Evolutionary conservation across 352 stramenopile genomes (phyloP).

Genomic region (Elongisporangium senticosum): DNA sequence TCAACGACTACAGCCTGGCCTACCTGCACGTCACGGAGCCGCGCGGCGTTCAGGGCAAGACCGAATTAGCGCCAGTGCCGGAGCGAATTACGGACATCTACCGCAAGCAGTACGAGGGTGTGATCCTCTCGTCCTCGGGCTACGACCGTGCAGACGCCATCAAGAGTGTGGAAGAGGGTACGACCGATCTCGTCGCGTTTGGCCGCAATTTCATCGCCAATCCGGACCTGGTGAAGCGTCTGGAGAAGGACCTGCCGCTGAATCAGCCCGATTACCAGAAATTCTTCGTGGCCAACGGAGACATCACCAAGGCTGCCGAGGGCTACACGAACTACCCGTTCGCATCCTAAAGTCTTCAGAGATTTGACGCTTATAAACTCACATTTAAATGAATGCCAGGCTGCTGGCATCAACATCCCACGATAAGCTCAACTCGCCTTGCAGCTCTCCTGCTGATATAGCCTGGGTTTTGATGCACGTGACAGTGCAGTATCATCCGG

Average conservation of each 20-base stretch:
- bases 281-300: constrained; percentile 24
- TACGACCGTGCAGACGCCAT: constrained; percentile 15
- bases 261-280: constrained; percentile 17
- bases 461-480: no score
- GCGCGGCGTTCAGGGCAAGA: constrained; percentile 15
- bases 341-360: no score
- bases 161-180: constrained; percentile 16
- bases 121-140: constrained; percentile 21
- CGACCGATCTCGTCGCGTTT: constrained; percentile 29
- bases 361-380: no score
- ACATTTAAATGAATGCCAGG: no score
- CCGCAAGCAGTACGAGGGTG: constrained; percentile 25
- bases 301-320: constrained; percentile 3
- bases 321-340: no score
- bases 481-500: no score
- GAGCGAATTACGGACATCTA: constrained; percentile 5
- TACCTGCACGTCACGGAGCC: constrained; percentile 54
- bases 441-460: no score
- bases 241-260: constrained; percentile 18
- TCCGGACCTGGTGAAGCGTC: constrained; percentile 34
- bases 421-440: no score
- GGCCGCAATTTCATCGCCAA: constrained; percentile 45
- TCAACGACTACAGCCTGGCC: constrained; percentile 29
- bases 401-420: no score
- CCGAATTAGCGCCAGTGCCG: no score